Percentiles rank a stretch among this genome's conserved stretches.
Evolutionary conservation across 768 basidiomycete genomes (phyloP).

Genomic region (Rhizopogon salebrosus): DNA sequence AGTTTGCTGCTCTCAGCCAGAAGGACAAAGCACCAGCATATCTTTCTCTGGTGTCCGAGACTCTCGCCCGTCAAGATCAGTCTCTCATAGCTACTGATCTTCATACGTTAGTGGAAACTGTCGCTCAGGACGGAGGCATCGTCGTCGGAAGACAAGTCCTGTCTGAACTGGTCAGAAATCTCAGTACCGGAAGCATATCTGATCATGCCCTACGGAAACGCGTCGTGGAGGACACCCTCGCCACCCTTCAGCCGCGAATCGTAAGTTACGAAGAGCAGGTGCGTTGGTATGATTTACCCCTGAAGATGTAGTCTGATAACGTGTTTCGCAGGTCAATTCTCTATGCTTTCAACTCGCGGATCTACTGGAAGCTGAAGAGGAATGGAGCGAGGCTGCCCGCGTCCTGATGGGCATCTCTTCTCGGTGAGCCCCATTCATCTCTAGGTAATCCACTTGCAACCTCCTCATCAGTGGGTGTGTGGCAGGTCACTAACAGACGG

Average conservation of each 20-base stretch:
- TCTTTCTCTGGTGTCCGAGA: conserved; percentile 60
- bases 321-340: conserved; percentile 58
- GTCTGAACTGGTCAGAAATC: conserved; percentile 71
- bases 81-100: conserved; percentile 48
- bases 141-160: conserved; percentile 88
- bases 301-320: conserved; percentile 2
- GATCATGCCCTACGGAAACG: conserved; percentile 57
- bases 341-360: conserved; percentile 89
- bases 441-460: neutral
- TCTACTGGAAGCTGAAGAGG: conserved; percentile 83
- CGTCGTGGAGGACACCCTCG: conserved; percentile 72
- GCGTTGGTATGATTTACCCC: conserved; percentile 17
- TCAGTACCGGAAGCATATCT: conserved; percentile 52
- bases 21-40: conserved; percentile 84
- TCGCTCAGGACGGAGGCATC: conserved; percentile 75
- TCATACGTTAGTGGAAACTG: conserved; percentile 69
- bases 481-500: conserved; percentile 63
- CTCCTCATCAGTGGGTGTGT: conserved; percentile 5
- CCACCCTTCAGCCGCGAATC: conserved; percentile 67
- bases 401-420: conserved; percentile 86
- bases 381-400: conserved; percentile 89
- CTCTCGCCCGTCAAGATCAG: conserved; percentile 48
- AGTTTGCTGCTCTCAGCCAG: conserved; percentile 61
- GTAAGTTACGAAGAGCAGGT: conserved; percentile 97
- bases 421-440: conserved; percentile 71